Evolutionary conservation across 2,329 filamentous ascomycete genomes (phyloP), one percentile per base, ranked within the genome.

Genomic region (Cadophora malorum): DNA sequence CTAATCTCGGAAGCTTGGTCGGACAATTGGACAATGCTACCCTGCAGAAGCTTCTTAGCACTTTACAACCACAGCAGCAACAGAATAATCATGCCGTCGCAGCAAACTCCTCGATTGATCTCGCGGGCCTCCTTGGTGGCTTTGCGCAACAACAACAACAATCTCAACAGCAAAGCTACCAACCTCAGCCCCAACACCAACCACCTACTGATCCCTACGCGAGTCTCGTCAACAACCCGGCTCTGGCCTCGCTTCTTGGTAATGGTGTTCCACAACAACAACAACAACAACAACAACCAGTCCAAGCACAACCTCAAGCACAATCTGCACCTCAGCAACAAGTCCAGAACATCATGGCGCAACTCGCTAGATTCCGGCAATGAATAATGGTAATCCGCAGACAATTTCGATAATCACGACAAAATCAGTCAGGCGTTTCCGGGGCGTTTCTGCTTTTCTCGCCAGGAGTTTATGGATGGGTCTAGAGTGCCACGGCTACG

Each of bases 321-420:
- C 67, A 66, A 56, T 65, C 70, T 73, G 2, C 81, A 80, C 71
- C 70, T 49, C 72, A 73, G 41, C 76, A 82, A 65, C 83, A 88
- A 64, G 84, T 93, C 73, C 86, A 90, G 76, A 90, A 91, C 74
- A 92, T 94, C 63, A 91, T 94, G 86, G 89, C 90, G 16, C 88
- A 92, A 74, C 80, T 93, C 68, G 86, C 89, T 58, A 87, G 86
- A 73, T 90, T 87, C 75, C 84, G 88, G 70, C 85, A 89, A 76
- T 88, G 67, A 52, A n/a, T 52, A 38, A 28, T 41, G 28, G 28
- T 9, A 60, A n/a, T 21, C 8, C 1, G n/a, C n/a, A 5, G 38
- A 23, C 23, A 16, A 21, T 38, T 2, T n/a, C 55, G n/a, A 28
- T 35, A 59, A 35, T 28, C n/a, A 59, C 21, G 21, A 19, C 8